Base-by-base conservation (phyloP, 2,329 filamentous ascomycete species). In the Fusarium albidum region DNA sequence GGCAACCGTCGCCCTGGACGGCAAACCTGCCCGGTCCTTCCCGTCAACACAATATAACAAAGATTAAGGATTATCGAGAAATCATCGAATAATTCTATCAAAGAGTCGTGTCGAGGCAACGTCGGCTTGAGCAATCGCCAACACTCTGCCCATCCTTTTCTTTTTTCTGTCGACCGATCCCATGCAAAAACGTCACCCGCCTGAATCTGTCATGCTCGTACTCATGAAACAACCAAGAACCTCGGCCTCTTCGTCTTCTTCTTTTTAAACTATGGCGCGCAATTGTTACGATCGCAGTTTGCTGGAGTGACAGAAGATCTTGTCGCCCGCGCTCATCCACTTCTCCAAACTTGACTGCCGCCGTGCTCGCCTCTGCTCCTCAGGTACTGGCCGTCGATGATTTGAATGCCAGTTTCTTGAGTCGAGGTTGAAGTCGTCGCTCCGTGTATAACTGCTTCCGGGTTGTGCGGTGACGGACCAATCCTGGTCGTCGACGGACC, bases 251-350 rank as follows among this genome's bases (percentile, higher is more conserved):
- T 31, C 31, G 21, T 31, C 42, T 13, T 34, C 35, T 45, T 45
- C 26, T 15, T 44, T 32, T 34, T 45, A 5, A 34, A 28, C 32
- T 18, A 12, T 26, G 35, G 15, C 25, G 27, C 25, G 37, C 31
- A 35, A 28, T n/a, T n/a, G 17, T 55, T 50, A 55, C 51, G 44
- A 39, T 25, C 52, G 47, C 11, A 27, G 49, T 38, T 50, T 62
- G 12, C 39, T 48, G 38, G 64, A 51, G 18, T 53, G 46, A 28
- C 52, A 52, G 43, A 67, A 66, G 21, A 64, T 49, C 29, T 39
- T 66, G 17, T 67, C 64, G 9, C 64, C 64, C 17, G 64, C 64
- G 32, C 59, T 44, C 34, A 45, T 64, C 64, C 64, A 67, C 31
- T 50, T 45, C 32, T 64, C 56, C n/a, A 61, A 55, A 25, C 48